These are phyloP conservation scores for Lichtheimia ramosa DNA, from an alignment of 371 early-diverging fungal genomes.

Conservation along the genomic window DNA sequence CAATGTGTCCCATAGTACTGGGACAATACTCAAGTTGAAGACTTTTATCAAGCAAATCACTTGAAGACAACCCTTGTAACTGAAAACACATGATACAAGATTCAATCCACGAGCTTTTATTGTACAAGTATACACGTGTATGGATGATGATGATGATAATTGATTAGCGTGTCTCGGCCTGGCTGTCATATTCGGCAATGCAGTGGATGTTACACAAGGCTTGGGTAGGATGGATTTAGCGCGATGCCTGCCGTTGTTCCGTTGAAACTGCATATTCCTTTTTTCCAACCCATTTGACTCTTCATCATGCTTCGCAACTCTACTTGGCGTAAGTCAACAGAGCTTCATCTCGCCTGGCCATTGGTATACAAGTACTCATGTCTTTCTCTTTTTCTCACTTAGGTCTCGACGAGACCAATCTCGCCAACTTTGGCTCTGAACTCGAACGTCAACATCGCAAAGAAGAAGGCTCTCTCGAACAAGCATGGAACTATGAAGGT, in stretches of 20 bases:
- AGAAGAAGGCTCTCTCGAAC: slow-evolving; percentile 68
- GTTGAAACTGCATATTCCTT: background rate
- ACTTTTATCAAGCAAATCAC: too few species aligned
- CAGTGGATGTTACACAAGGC: too few species aligned
- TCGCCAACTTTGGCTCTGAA: slow-evolving; percentile 71
- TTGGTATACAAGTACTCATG: background rate
- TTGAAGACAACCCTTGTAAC: too few species aligned
- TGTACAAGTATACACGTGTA: too few species aligned
- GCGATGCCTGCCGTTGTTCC: background rate
- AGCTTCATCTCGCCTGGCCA: background rate
- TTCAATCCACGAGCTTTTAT: too few species aligned
- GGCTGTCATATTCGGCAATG: too few species aligned
- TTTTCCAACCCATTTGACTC: background rate
- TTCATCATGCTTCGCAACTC: slow-evolving; percentile 29
- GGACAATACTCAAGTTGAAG: too few species aligned
- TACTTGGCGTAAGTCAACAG: slow-evolving; percentile 25
- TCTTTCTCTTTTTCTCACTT: background rate
- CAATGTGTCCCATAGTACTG: too few species aligned
- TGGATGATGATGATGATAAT: too few species aligned
- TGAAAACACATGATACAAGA: too few species aligned
- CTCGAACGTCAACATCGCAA: slow-evolving; percentile 74
- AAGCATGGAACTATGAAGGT: slow-evolving; percentile 65
- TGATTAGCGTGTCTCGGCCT: too few species aligned
- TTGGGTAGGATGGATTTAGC: background rate
- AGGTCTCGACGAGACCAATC: slow-evolving; percentile 72